Percentiles rank a stretch among this genome's conserved stretches.
These are phyloP conservation scores for Aspergillus piperis DNA, from an alignment of 2,329 filamentous ascomycete genomes.

Conservation along the genomic window DNA sequence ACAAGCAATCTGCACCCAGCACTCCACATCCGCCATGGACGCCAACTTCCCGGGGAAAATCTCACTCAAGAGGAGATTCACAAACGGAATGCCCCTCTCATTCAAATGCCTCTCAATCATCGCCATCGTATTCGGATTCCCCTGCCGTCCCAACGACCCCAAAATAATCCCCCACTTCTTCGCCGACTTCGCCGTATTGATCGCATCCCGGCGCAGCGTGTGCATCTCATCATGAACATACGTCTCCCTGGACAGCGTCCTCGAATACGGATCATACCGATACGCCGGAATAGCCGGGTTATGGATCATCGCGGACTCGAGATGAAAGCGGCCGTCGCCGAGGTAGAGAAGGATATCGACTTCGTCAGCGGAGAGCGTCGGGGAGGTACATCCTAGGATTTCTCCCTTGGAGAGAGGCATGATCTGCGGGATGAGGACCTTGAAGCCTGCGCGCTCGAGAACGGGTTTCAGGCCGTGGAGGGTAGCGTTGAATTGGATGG, in stretches of 20 bases:
- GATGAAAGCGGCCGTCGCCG: constrained; percentile 89
- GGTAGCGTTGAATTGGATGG: constrained; percentile 98
- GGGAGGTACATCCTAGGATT: constrained; percentile 95
- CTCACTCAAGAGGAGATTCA: constrained; percentile 86
- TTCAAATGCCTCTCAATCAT: constrained; percentile 79
- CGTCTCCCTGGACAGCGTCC: constrained; percentile 83
- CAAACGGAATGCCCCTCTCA: constrained; percentile 71
- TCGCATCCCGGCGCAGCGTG: constrained; percentile 73
- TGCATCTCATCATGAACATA: constrained; percentile 95
- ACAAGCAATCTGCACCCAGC: constrained; percentile 98
- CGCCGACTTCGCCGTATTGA: constrained; percentile 71
- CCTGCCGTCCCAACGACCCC: constrained; percentile 87
- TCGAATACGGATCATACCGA: constrained; percentile 93
- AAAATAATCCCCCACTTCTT: constrained; percentile 94
- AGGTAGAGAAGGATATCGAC: constrained; percentile 85
- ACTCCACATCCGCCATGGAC: constrained; percentile 91
- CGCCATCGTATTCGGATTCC: constrained; percentile 88
- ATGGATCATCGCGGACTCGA: constrained; percentile 99
- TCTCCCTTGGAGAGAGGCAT: constrained; percentile 90
- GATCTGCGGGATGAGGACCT: constrained; percentile 86
- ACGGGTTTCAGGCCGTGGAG: constrained; percentile 79
- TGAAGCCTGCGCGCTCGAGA: constrained; percentile 82
- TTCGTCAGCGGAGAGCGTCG: constrained; percentile 60
- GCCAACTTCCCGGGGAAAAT: constrained; percentile 96
- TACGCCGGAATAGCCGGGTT: constrained; percentile 90